phyloP scores from a whole-genome alignment of 495 filamentous ascomycete species.

The Aspergillus saccharolyticus region DNA sequence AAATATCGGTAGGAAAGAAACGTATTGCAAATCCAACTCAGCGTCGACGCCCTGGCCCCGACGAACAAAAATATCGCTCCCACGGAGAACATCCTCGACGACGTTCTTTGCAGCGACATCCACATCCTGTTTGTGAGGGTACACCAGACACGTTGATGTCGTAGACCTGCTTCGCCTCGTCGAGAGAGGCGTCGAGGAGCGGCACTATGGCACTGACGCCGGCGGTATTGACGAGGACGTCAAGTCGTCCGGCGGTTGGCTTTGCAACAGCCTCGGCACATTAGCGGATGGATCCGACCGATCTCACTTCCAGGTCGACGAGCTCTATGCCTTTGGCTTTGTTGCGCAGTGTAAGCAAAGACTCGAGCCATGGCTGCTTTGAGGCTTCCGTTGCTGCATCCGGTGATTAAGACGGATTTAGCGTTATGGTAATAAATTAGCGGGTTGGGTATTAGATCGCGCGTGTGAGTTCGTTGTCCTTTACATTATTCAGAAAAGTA shows the following conservation, averaged over 20 bases:
- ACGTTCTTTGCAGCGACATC: slow-evolving; percentile 16
- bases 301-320: slow-evolving; percentile 33
- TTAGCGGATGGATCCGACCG: slow-evolving; percentile 23
- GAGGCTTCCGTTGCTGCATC: slow-evolving; percentile 42
- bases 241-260: slow-evolving; percentile 23
- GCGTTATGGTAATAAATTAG: too few species aligned
- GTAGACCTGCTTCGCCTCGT: slow-evolving; percentile 34
- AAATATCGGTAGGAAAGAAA: slow-evolving; percentile 14
- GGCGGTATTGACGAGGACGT: slow-evolving; percentile 43
- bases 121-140: slow-evolving; percentile 20
- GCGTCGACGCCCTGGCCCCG: slow-evolving; percentile 17
- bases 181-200: slow-evolving; percentile 30
- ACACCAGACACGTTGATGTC: slow-evolving; percentile 30
- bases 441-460: too few species aligned
- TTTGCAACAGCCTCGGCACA: slow-evolving; percentile 9
- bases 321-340: slow-evolving; percentile 32
- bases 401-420: slow-evolving; percentile 40
- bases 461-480: too few species aligned
- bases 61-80: slow-evolving; percentile 13
- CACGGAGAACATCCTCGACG: slow-evolving; percentile 17
- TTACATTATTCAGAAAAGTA: too few species aligned
- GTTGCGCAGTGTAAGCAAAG: slow-evolving; percentile 43
- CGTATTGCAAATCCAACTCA: slow-evolving; percentile 21
- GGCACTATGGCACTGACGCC: slow-evolving; percentile 28
- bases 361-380: slow-evolving; percentile 36